A percentile compares a stretch with the other conserved stretches of the same genome.
Conservation (phyloP, 306 rosid genomes). For the Erythrophleum fordii region DNA sequence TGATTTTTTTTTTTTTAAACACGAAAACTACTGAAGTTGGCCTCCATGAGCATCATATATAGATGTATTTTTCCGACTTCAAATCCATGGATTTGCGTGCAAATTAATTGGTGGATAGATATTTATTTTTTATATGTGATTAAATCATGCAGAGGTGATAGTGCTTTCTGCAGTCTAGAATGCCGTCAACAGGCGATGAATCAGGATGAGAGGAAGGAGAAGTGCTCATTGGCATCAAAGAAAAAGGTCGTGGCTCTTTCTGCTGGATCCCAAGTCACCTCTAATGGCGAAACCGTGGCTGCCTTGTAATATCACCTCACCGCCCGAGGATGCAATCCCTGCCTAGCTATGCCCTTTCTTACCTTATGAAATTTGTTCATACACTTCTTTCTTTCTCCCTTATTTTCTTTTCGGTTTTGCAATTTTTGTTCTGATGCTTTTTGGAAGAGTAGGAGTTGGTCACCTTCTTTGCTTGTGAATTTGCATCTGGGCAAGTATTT, state of each 20-base stretch:
- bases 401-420: conserved; percentile 22
- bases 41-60: no score
- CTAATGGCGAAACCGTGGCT: conserved; percentile 62
- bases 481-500: conserved; percentile 8
- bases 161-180: conserved; percentile 87
- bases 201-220: conserved; percentile 75
- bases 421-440: conserved; percentile 22
- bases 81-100: background rate
- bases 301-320: conserved; percentile 45
- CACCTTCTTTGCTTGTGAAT: conserved; percentile 9
- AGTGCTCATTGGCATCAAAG: conserved; percentile 60
- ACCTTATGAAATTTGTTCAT: conserved; percentile 25
- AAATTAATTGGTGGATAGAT: background rate
- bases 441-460: conserved; percentile 15
- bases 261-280: conserved; percentile 45
- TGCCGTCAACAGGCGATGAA: conserved; percentile 90
- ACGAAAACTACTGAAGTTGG: no score
- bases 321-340: background rate
- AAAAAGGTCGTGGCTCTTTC: conserved; percentile 45
- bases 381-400: background rate
- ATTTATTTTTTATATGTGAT: background rate
- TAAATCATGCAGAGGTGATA: conserved; percentile 69
- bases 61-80: background rate
- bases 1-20: no score
- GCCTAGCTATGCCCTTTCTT: background rate